Percentiles rank a stretch among this genome's conserved stretches.
Conservation (phyloP, 768 basidiomycete genomes). For the Boletus patriciae region DNA sequence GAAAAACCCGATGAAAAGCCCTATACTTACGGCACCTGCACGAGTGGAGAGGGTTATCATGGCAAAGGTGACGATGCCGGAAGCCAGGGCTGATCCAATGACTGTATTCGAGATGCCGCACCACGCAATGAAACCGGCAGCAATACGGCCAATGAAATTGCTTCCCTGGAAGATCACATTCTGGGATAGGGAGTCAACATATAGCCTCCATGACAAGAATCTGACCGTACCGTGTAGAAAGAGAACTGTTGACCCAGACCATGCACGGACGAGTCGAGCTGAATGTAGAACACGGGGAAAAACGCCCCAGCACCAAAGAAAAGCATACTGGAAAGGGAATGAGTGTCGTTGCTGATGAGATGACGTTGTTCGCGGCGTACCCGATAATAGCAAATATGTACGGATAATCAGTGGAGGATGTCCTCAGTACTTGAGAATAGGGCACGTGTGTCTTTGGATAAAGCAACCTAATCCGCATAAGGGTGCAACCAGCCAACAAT, state of each 20-base stretch:
- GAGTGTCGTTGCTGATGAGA: not conserved
- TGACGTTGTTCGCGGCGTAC: constrained; percentile 6
- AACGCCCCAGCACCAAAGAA: constrained; percentile 24
- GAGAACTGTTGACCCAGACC: constrained; percentile 46
- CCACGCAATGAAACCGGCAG: constrained; percentile 37
- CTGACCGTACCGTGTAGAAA: constrained; percentile 50
- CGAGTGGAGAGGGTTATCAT: constrained; percentile 41
- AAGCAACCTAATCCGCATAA: constrained; percentile 43
- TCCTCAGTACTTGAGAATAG: constrained; percentile 21
- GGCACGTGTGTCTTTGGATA: constrained; percentile 10
- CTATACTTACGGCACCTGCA: constrained; percentile 39
- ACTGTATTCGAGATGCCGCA: constrained; percentile 48
- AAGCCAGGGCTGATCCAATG: constrained; percentile 35
- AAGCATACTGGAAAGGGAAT: constrained; percentile 10
- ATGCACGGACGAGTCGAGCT: constrained; percentile 52
- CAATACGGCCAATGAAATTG: constrained; percentile 37
- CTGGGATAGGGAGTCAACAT: constrained; percentile 19
- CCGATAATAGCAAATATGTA: constrained; percentile 27
- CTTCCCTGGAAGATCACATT: constrained; percentile 40
- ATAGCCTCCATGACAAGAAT: not conserved
- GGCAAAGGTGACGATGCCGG: constrained; percentile 43
- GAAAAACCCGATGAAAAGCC: constrained; percentile 49
- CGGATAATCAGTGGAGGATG: constrained; percentile 23
- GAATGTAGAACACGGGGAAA: constrained; percentile 49
- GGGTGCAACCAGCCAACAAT: constrained; percentile 33